Evolutionary conservation across 2,329 filamentous ascomycete genomes (phyloP).

Genomic region (Xylariaceae sp.): DNA sequence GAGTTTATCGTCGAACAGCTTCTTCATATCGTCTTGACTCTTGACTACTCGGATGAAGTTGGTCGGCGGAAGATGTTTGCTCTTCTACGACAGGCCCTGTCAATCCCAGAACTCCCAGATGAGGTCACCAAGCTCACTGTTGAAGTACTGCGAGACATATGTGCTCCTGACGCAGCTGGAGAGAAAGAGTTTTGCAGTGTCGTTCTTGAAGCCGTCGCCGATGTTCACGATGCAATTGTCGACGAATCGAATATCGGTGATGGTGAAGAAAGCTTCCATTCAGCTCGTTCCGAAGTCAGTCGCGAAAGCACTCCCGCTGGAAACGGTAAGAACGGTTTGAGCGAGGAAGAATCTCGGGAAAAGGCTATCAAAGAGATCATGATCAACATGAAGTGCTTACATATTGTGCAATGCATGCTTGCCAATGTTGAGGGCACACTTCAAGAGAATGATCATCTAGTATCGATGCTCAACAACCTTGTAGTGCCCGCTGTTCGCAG

Average conservation of each 20-base stretch:
- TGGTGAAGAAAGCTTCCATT: conserved; percentile 84
- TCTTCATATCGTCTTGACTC: conserved; percentile 82
- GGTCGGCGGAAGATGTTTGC: conserved; percentile 95
- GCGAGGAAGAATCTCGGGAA: conserved; percentile 62
- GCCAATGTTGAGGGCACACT: conserved; percentile 85
- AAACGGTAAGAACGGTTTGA: conserved; percentile 41
- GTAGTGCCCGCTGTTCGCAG: conserved; percentile 93
- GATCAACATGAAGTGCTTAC: conserved; percentile 96
- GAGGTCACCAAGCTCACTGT: conserved; percentile 86
- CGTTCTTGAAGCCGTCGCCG: conserved; percentile 88
- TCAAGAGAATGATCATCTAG: conserved; percentile 85
- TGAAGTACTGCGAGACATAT: conserved; percentile 77
- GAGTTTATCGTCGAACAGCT: conserved; percentile 97
- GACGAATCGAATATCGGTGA: conserved; percentile 57
- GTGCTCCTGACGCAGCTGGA: conserved; percentile 67
- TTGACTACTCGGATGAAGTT: conserved; percentile 97
- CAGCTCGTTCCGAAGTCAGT: conserved; percentile 80
- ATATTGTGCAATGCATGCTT: conserved; percentile 96
- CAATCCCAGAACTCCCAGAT: conserved; percentile 82
- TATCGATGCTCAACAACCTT: conserved; percentile 96
- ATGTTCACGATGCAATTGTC: conserved; percentile 91
- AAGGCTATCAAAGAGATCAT: conserved; percentile 87
- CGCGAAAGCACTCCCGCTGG: conserved; percentile 55
- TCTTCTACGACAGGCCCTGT: conserved; percentile 78
- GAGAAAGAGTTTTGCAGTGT: conserved; percentile 81